Percentiles rank a stretch among this genome's conserved stretches.
Evolutionary conservation across 352 stramenopile species (phyloP).

Genomic region (Pythium aristosporum): DNA sequence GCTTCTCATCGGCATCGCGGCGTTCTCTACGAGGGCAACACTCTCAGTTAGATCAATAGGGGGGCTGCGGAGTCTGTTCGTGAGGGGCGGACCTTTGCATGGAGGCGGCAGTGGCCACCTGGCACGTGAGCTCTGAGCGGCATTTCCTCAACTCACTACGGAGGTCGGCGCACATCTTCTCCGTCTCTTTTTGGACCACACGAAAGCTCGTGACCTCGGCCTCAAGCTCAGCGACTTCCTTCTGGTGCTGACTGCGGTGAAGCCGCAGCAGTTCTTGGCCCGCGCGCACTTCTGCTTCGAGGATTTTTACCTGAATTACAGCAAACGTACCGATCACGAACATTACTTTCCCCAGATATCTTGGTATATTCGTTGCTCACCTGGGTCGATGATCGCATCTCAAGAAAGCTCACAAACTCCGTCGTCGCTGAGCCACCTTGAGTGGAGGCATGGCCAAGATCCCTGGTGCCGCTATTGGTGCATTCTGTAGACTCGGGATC

Average conservation of each 20-base stretch:
- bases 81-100: constrained; percentile 42
- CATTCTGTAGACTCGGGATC: neutral
- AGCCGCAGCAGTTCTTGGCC: constrained; percentile 59
- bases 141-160: constrained; percentile 45
- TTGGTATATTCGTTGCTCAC: neutral
- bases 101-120: constrained; percentile 40
- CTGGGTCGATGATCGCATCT: constrained; percentile 20
- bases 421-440: constrained; percentile 4
- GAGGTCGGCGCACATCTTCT: constrained; percentile 49
- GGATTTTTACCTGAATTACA: constrained; percentile 36
- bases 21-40: constrained; percentile 40
- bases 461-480: neutral
- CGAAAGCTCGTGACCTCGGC: constrained; percentile 44
- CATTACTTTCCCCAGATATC: neutral
- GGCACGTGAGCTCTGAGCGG: constrained; percentile 50
- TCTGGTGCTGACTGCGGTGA: constrained; percentile 52
- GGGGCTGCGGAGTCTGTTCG: neutral
- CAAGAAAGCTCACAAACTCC: constrained; percentile 26
- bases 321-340: neutral
- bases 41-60: neutral
- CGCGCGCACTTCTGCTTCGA: constrained; percentile 59
- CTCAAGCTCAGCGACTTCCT: constrained; percentile 51
- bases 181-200: constrained; percentile 37
- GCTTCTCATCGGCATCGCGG: constrained; percentile 42
- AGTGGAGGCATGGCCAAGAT: neutral